Percentiles rank a stretch among this genome's conserved stretches.
Evolutionary conservation across 1,284 basidiomycete species (phyloP).

Genomic region (Hortiboletus rubellus): DNA sequence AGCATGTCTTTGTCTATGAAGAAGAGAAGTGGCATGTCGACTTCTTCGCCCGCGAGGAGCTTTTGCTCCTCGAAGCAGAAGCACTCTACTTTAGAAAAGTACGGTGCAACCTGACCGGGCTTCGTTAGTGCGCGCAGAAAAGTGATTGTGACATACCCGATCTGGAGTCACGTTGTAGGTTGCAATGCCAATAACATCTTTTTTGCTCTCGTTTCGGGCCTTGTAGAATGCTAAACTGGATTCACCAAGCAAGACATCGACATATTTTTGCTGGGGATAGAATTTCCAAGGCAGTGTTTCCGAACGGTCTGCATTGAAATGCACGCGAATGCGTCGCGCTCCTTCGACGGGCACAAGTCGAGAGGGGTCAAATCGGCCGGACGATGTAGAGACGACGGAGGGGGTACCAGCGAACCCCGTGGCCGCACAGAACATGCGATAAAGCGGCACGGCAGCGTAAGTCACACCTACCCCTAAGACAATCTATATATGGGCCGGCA

Average conservation of each 20-base stretch:
- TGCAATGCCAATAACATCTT: constrained; percentile 97
- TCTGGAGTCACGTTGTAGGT: constrained; percentile 98
- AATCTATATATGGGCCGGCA: constrained; percentile 56
- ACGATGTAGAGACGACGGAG: constrained; percentile 63
- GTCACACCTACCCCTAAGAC: constrained; percentile 81
- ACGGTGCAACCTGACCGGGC: constrained; percentile 81
- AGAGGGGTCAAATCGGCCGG: constrained; percentile 77
- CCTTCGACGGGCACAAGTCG: constrained; percentile 76
- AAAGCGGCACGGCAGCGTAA: constrained; percentile 96
- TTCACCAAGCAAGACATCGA: constrained; percentile 93
- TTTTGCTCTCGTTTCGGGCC: constrained; percentile 82
- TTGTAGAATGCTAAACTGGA: constrained; percentile 97
- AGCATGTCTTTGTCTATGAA: constrained; percentile 98
- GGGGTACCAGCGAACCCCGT: constrained; percentile 98
- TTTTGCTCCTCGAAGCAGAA: constrained; percentile 99
- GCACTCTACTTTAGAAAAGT: constrained; percentile 99
- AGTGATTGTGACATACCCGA: constrained; percentile 55
- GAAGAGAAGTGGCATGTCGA: constrained; percentile 98
- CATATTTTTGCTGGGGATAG: constrained; percentile 86
- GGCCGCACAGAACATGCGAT: constrained; percentile 96
- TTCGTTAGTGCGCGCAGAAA: not conserved
- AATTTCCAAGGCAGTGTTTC: constrained; percentile 95
- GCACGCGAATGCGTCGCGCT: constrained; percentile 82
- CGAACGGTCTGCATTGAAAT: constrained; percentile 91
- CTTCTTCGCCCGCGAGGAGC: constrained; percentile 92